A percentile compares a stretch with the other conserved stretches of the same genome.
Conservation (phyloP, 1,284 basidiomycete species). For the Cutaneotrichosporon sp. region DNA sequence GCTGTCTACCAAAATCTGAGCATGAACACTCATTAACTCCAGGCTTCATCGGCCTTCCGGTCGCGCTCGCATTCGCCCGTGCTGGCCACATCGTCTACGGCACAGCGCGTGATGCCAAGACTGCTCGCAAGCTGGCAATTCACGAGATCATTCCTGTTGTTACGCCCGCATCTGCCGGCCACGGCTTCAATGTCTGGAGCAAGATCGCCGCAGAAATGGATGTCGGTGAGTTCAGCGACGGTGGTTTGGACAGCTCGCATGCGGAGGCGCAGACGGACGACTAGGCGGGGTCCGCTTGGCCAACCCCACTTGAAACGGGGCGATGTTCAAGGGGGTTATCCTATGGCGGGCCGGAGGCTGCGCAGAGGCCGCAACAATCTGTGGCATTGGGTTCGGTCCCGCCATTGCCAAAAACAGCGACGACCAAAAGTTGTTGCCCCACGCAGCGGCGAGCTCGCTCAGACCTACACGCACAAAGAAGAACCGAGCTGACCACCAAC, state of each 20-base stretch:
- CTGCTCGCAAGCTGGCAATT: conserved; percentile 47
- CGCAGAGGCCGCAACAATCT: no score
- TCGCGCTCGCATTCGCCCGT: conserved; percentile 54
- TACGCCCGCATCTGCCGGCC: conserved; percentile 46
- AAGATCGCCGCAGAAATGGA: conserved; percentile 52
- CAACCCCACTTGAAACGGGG: no score
- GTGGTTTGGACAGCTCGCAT: background rate
- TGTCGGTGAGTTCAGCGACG: conserved; percentile 52
- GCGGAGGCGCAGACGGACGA: no score
- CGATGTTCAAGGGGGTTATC: no score
- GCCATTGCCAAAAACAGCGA: no score
- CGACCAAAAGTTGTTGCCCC: no score
- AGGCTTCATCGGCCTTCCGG: conserved; percentile 55
- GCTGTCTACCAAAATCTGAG: background rate
- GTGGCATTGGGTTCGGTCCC: no score
- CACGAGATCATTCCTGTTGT: conserved; percentile 57
- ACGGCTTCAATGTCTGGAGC: conserved; percentile 44
- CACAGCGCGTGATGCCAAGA: conserved; percentile 50
- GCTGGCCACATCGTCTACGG: conserved; percentile 57
- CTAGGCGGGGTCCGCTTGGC: no score
- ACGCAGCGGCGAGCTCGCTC: no score
- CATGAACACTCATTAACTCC: background rate
- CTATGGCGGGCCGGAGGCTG: no score
- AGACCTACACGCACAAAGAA: background rate
- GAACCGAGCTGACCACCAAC: background rate